Evolutionary conservation across 2,329 filamentous ascomycete genomes (phyloP).

Genomic region (Fusarium sp.): DNA sequence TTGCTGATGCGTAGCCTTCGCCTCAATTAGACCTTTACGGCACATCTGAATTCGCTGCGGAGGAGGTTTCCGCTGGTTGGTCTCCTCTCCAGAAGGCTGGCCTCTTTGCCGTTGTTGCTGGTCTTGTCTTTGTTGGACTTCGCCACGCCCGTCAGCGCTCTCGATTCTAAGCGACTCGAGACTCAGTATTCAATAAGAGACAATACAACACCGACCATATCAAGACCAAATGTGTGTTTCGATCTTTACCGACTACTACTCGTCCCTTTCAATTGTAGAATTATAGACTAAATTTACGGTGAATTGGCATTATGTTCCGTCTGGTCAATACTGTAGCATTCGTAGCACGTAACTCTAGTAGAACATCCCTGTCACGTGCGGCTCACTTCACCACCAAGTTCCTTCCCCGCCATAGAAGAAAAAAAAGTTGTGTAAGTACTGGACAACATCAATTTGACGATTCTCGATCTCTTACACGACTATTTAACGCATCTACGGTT

Average conservation of each 20-base stretch:
- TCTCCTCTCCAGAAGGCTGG: slow-evolving; percentile 37
- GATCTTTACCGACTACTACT: background rate
- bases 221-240: background rate
- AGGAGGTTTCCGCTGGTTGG: slow-evolving; percentile 31
- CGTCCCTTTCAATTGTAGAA: background rate
- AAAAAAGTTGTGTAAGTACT: slow-evolving; percentile 48
- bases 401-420: slow-evolving; percentile 35
- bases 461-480: background rate
- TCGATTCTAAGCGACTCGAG: slow-evolving; percentile 24
- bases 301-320: background rate
- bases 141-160: slow-evolving; percentile 35
- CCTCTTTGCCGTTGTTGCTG: slow-evolving; percentile 35
- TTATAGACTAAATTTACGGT: background rate
- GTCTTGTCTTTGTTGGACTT: slow-evolving; percentile 33
- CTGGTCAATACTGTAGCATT: background rate
- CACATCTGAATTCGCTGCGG: slow-evolving; percentile 34
- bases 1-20: slow-evolving; percentile 48
- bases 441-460: slow-evolving; percentile 5
- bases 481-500: background rate
- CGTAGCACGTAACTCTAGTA: background rate
- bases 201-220: slow-evolving; percentile 25
- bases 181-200: slow-evolving; percentile 5
- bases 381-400: slow-evolving; percentile 18
- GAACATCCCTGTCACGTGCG: slow-evolving; percentile 47
- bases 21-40: slow-evolving; percentile 43